Percentiles rank a stretch among this genome's conserved stretches.
Evolutionary conservation across 331 rosid species (phyloP).

Genomic region (Acacia concinna): DNA sequence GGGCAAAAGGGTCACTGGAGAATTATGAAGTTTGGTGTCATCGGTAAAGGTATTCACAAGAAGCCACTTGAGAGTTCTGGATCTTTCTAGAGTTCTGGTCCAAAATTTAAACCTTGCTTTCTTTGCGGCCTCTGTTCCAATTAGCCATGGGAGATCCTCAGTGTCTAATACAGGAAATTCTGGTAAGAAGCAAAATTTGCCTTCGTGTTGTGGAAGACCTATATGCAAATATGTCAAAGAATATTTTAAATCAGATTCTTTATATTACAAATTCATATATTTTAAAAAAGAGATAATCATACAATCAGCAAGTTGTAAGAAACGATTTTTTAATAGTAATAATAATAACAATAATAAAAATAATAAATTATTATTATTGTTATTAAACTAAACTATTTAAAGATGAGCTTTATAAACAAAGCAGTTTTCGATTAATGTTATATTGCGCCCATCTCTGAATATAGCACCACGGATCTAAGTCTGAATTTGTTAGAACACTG

Average conservation of each 20-base stretch:
- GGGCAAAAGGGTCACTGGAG: constrained; percentile 36
- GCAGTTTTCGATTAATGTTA: not conserved
- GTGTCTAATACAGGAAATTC: constrained; percentile 50
- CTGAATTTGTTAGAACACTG: not conserved
- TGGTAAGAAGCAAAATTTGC: constrained; percentile 39
- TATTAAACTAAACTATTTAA: too few relatives aligned
- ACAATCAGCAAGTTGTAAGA: not conserved
- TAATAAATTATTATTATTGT: too few relatives aligned
- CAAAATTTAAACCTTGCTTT: constrained; percentile 77
- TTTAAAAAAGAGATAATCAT: not conserved
- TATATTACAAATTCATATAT: not conserved
- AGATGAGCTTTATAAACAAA: not conserved
- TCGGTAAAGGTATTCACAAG: constrained; percentile 63
- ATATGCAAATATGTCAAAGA: not conserved
- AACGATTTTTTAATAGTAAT: too few relatives aligned
- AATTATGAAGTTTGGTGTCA: constrained; percentile 37
- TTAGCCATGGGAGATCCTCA: constrained; percentile 80
- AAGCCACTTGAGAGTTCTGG: constrained; percentile 53
- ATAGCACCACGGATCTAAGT: too few relatives aligned
- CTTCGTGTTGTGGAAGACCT: constrained; percentile 60
- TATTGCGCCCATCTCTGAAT: not conserved
- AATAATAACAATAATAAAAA: too few relatives aligned
- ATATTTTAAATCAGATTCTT: not conserved
- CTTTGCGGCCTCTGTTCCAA: constrained; percentile 61
- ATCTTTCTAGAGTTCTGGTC: constrained; percentile 67